A percentile compares a stretch with the other conserved stretches of the same genome.
Evolutionary conservation across 2,329 filamentous ascomycete genomes (phyloP).

Genomic region (Colletotrichum ledebouriae): DNA sequence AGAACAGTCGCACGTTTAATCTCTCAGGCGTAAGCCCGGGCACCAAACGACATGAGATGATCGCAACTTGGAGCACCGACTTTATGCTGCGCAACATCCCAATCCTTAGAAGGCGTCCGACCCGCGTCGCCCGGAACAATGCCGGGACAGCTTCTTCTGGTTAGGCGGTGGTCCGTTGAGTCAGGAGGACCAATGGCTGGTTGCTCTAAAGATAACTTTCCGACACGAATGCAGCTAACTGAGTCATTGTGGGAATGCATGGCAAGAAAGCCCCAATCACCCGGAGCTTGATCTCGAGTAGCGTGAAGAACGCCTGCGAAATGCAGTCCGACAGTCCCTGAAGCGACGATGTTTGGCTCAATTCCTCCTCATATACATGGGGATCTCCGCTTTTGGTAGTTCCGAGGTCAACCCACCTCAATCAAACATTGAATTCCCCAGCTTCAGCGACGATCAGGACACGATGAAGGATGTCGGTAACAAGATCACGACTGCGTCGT

Average conservation of each 20-base stretch:
- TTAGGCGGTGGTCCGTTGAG: conserved; percentile 4
- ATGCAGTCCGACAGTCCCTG: neutral
- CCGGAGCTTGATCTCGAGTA: neutral
- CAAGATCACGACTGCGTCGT: neutral
- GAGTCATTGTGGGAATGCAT: conserved; percentile 18
- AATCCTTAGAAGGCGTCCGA: no score
- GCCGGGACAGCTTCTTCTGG: conserved; percentile 6
- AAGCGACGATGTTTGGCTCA: no score
- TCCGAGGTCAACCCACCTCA: conserved; percentile 1
- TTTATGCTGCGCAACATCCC: no score
- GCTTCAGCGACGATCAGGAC: conserved; percentile 12
- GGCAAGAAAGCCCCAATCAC: neutral
- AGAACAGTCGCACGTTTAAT: no score
- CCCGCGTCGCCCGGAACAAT: neutral
- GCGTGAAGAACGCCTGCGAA: neutral
- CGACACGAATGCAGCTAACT: conserved; percentile 12
- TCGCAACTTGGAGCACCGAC: no score
- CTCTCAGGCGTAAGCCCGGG: no score
- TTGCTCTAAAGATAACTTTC: conserved; percentile 15
- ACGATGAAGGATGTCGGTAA: conserved; percentile 18
- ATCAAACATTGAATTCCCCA: conserved; percentile 4
- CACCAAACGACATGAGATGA: no score
- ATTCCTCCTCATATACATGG: conserved; percentile 5
- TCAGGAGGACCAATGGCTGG: neutral
- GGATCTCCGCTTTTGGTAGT: conserved; percentile 9